Conservation (phyloP, 2,329 filamentous ascomycete genomes). For the Fusarium vanettenii region DNA sequence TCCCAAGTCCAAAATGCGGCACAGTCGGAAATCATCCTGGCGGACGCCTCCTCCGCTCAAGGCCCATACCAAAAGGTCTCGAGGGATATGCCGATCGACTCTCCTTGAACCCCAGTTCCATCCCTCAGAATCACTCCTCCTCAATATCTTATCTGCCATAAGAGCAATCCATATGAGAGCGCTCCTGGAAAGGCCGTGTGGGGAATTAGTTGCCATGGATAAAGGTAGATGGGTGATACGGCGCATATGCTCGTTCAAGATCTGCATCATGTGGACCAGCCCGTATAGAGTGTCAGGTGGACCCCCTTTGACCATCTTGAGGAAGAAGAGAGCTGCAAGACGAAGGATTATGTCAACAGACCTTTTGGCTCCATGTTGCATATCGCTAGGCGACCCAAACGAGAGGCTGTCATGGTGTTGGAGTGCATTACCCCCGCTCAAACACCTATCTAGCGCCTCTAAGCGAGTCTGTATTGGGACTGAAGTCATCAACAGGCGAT, state of each 20-base stretch:
- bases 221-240: background rate
- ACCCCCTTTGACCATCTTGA: background rate
- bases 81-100: background rate
- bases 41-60: background rate
- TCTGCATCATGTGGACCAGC: background rate
- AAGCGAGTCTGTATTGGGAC: background rate
- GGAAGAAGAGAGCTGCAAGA: background rate
- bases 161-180: conserved; percentile 5
- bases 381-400: background rate
- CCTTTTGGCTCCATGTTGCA: background rate
- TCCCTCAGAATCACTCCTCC: background rate
- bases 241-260: background rate
- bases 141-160: background rate
- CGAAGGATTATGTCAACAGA: background rate
- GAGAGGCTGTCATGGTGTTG: background rate
- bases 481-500: background rate
- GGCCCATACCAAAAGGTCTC: background rate
- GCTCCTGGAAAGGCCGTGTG: background rate
- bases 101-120: background rate
- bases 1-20: background rate
- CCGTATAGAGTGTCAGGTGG: background rate
- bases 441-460: background rate
- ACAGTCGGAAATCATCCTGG: background rate
- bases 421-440: rapidly evolving
- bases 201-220: background rate